Evolutionary conservation across 495 filamentous ascomycete species (phyloP), one percentile per base, ranked within the genome.

Genomic region (Friedmanniomyces simplex): DNA sequence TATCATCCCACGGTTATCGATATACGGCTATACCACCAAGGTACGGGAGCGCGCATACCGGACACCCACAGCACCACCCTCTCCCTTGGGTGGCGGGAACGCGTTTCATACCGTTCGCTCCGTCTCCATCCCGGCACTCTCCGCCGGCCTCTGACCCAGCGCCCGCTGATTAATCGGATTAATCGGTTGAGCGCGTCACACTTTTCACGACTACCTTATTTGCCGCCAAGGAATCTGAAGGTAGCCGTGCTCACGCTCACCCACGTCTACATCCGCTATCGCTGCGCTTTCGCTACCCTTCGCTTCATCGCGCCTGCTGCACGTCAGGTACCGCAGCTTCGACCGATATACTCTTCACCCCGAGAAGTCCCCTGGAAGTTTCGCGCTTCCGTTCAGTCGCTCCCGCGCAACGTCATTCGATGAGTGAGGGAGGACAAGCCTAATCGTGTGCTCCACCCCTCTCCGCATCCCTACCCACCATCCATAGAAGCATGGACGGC

Each of bases 401-500:
- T 48, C 39, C 25, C 50, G 20, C 39, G 20, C 39, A 30, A 37
- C 53, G n/a, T 56, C 22, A 54, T 54, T 37, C 53, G 53, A 56
- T 56, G 53, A 56, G 53, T 46, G 41, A 49, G 41, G 41, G 42
- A 13, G 53, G 18, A 25, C 45, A 22, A 41, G 21, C 41, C 30
- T 28, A 20, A 4, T 20, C 54, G 18, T 4, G 13, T 18, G 25
- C 43, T 50, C 46, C 54, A 57, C 54, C 32, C 46, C n/a, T 39
- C 49, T 58, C 49, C 49, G 36, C 55, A 54, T 55, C 51, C 20
- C 47, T 55, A 54, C 37, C 52, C 53, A 26, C 42, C 36, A 46
- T 52, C 16, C 18, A 10, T 34, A 28, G 14, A 21, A 59, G 36
- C 42, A 63, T 63, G 61, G 61, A 63, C 28, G 53, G 45, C 24